These are phyloP conservation scores for Elongisporangium prolatum DNA, from an alignment of 352 stramenopile genomes.

Conservation along the genomic window DNA sequence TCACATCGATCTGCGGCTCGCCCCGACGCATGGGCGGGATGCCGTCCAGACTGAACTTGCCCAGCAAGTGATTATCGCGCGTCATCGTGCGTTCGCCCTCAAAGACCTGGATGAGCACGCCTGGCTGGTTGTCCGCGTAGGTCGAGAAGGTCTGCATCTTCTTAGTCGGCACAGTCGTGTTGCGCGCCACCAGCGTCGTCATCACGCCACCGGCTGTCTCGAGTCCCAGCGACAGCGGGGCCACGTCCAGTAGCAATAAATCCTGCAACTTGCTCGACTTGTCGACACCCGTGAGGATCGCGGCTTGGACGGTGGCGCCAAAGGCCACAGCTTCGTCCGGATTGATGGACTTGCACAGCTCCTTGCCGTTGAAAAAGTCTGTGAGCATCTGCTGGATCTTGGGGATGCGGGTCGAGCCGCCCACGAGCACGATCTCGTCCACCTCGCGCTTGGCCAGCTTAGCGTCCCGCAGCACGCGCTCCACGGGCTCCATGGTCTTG, in stretches of 20 bases:
- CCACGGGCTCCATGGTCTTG: conserved; percentile 83
- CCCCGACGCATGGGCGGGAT: conserved; percentile 64
- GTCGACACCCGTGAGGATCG: conserved; percentile 24
- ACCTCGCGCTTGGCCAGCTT: conserved; percentile 23
- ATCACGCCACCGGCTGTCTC: conserved; percentile 73
- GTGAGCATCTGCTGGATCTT: conserved; percentile 47
- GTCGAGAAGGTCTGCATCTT: conserved; percentile 69
- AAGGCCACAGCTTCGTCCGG: conserved; percentile 61
- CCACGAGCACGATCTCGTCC: conserved; percentile 28
- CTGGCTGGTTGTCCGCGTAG: conserved; percentile 62
- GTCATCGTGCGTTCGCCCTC: conserved; percentile 89
- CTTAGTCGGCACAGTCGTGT: conserved; percentile 63
- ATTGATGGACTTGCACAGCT: conserved; percentile 59
- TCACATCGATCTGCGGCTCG: conserved; percentile 68
- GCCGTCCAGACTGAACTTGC: conserved; percentile 58
- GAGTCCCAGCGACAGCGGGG: conserved; percentile 60
- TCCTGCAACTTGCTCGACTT: conserved; percentile 63
- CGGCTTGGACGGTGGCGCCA: conserved; percentile 39
- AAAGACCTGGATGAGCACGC: conserved; percentile 68
- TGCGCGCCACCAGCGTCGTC: conserved; percentile 55
- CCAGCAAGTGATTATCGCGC: conserved; percentile 69
- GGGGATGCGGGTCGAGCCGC: conserved; percentile 40
- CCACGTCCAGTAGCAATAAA: conserved; percentile 71
- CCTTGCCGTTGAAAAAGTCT: conserved; percentile 61
- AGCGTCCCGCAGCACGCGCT: conserved; percentile 21